phyloP scores from a whole-genome alignment of 352 stramenopile genomes.

The Phytophthora podocarpi region DNA sequence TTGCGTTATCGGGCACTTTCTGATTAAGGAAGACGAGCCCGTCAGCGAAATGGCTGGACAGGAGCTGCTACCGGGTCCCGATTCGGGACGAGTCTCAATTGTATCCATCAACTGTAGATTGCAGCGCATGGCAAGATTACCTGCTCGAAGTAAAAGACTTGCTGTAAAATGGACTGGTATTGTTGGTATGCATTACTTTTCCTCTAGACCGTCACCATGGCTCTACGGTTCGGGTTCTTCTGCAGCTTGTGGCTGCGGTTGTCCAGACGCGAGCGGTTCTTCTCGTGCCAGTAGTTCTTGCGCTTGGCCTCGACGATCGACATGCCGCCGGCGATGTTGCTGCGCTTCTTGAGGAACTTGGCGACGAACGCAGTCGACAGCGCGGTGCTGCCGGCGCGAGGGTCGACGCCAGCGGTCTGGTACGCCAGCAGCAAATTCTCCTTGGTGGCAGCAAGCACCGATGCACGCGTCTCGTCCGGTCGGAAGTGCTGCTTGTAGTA shows the following conservation, averaged over 20 bases:
- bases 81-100: neutral
- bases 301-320: conserved; percentile 69
- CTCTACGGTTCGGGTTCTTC: conserved; percentile 78
- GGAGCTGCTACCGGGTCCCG: neutral
- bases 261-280: conserved; percentile 81
- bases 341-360: conserved; percentile 82
- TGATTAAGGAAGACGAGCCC: conserved; percentile 26
- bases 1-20: conserved; percentile 17
- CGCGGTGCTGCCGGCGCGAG: conserved; percentile 56
- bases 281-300: conserved; percentile 79
- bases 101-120: neutral
- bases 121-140: too few species aligned
- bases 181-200: conserved; percentile 19
- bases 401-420: conserved; percentile 71
- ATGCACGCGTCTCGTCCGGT: conserved; percentile 74
- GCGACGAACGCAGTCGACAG: conserved; percentile 82
- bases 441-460: conserved; percentile 80
- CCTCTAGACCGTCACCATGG: conserved; percentile 80
- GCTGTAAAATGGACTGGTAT: conserved; percentile 17
- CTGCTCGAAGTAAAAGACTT: too few species aligned
- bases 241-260: conserved; percentile 87
- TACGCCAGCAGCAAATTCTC: conserved; percentile 80
- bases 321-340: conserved; percentile 81
- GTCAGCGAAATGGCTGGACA: conserved; percentile 20
- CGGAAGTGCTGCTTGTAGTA: conserved; percentile 93